These are phyloP conservation scores for Penicillium ucsense DNA, from an alignment of 495 filamentous ascomycete species.

Conservation along the genomic window DNA sequence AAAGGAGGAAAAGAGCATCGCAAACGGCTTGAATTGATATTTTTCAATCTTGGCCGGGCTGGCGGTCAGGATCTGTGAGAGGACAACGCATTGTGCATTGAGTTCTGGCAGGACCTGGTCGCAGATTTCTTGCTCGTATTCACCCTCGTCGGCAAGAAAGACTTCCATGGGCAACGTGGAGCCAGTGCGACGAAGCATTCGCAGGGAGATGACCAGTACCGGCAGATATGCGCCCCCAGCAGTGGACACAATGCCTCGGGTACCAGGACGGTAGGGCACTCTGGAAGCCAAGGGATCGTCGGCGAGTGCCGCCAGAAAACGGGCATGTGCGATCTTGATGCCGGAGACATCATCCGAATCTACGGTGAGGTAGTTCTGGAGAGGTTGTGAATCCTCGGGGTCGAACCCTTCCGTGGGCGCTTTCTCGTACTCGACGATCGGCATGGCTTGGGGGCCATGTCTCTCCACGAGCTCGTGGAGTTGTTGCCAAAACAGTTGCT, in stretches of 20 bases:
- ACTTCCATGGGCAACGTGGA: constrained; percentile 43
- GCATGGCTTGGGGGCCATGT: constrained; percentile 5
- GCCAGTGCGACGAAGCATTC: constrained; percentile 41
- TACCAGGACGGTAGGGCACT: constrained; percentile 22
- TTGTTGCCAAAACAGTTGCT: constrained; percentile 10
- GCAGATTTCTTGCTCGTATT: constrained; percentile 42
- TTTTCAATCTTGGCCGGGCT: constrained; percentile 14
- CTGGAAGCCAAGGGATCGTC: constrained; percentile 9
- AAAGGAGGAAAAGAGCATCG: constrained; percentile 43
- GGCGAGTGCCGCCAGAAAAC: constrained; percentile 23
- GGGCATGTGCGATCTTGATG: constrained; percentile 23
- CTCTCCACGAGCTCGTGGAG: constrained; percentile 8
- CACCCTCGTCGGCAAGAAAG: constrained; percentile 30
- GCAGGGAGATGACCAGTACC: constrained; percentile 33
- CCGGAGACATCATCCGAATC: constrained; percentile 8
- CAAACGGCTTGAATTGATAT: constrained; percentile 42
- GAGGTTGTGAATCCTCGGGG: constrained; percentile 2
- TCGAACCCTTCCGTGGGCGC: constrained; percentile 15
- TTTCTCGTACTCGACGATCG: constrained; percentile 9
- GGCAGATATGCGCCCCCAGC: constrained; percentile 28
- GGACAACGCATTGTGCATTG: constrained; percentile 35
- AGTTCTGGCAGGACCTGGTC: constrained; percentile 30
- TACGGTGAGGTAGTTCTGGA: constrained; percentile 8
- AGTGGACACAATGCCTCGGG: constrained; percentile 35
- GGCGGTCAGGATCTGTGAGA: constrained; percentile 20